These are phyloP conservation scores for Fraxinus pennsylvanica DNA, from an alignment of 257 asterid species.

Conservation along the genomic window DNA sequence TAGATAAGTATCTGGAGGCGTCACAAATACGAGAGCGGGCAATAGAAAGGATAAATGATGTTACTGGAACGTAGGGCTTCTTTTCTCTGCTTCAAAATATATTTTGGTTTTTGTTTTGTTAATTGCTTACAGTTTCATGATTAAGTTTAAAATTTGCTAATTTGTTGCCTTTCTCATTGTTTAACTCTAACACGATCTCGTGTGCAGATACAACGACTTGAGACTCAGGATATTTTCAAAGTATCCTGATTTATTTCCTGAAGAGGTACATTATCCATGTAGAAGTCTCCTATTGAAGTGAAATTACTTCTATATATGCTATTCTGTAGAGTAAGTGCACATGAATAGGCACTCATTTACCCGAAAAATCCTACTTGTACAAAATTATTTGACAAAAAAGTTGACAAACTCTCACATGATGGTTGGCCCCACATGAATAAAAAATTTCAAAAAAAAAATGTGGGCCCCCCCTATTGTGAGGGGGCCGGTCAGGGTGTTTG, in stretches of 20 bases:
- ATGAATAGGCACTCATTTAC: neutral
- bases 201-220: conserved; percentile 79
- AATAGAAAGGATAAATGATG: conserved; percentile 80
- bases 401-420: too few relatives aligned
- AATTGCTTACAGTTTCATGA: conserved; percentile 6
- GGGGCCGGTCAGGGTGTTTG: too few relatives aligned
- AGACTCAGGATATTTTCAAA: conserved; percentile 70
- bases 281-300: conserved; percentile 2
- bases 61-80: conserved; percentile 80
- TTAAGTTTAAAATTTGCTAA: conserved; percentile 15
- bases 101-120: conserved; percentile 5
- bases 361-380: too few relatives aligned
- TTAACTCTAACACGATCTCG: conserved; percentile 22
- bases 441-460: too few relatives aligned
- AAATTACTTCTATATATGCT: conserved; percentile 5
- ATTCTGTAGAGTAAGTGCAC: neutral
- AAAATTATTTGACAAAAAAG: too few relatives aligned
- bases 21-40: conserved; percentile 88
- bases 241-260: conserved; percentile 83
- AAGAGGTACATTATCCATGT: conserved; percentile 54
- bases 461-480: too few relatives aligned
- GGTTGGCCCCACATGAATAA: too few relatives aligned
- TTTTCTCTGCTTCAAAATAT: conserved; percentile 12
- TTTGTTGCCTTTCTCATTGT: conserved; percentile 22
- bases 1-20: conserved; percentile 90